Percentiles rank a stretch among this genome's conserved stretches.
These are phyloP conservation scores for Lentinus tigrinus DNA, from an alignment of 768 basidiomycete species.

Conservation along the genomic window DNA sequence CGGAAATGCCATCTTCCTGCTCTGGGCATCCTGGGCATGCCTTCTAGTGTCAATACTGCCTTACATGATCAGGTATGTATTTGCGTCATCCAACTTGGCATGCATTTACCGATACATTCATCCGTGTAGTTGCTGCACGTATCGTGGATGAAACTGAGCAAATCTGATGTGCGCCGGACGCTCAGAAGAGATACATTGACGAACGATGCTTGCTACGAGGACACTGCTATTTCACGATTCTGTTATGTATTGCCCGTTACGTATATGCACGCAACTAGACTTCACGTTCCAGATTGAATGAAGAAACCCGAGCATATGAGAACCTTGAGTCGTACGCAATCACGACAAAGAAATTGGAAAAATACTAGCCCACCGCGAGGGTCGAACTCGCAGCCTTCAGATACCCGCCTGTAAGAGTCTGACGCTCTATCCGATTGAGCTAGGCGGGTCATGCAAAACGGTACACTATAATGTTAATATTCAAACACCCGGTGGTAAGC, in stretches of 20 bases:
- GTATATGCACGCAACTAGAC: constrained; percentile 8
- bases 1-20: constrained; percentile 62
- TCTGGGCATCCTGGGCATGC: constrained; percentile 75
- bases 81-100: background rate
- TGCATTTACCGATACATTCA: background rate
- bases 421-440: constrained; percentile 69
- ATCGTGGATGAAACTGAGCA: constrained; percentile 50
- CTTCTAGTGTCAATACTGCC: constrained; percentile 66
- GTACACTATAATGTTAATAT: too few species aligned
- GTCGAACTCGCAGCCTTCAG: constrained; percentile 67
- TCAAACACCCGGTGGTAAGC: too few species aligned
- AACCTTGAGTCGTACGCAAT: too few species aligned
- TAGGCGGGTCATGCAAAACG: constrained; percentile 48
- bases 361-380: constrained; percentile 57
- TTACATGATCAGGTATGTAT: constrained; percentile 67
- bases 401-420: constrained; percentile 49
- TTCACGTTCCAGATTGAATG: too few species aligned
- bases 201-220: background rate
- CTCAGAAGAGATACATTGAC: background rate
- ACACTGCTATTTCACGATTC: constrained; percentile 2
- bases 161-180: background rate
- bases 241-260: constrained; percentile 11
- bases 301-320: too few species aligned
- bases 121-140: constrained; percentile 71
- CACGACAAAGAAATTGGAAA: constrained; percentile 19